Base-by-base conservation (phyloP, 805 yeast genomes). In the Scheffersomyces amazonensis region DNA sequence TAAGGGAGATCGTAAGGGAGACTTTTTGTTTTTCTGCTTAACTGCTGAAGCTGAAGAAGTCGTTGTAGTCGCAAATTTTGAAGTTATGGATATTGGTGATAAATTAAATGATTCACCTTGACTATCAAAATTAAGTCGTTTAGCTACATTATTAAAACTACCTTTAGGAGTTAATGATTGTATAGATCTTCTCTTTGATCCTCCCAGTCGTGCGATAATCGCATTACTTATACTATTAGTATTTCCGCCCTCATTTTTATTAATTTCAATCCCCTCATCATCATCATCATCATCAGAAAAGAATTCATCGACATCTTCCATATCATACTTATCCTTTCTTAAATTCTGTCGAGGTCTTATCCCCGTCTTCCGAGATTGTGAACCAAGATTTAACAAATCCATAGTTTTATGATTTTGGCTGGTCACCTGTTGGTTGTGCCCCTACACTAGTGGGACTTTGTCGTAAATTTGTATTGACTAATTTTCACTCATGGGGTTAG, bases 281-380 rank as follows among this genome's bases (percentile, higher is more conserved):
- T 40, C 37, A 12, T 56, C 57, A 18, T 59, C 66, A 15, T 75
- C 80, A 36, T 79, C 84, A 32, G 68, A 70, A 37, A 82, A 83
- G 55, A 82, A 83, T 39, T 81, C 88, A 46, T 80, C 81, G 12
- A 83, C 53, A 48, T 80, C 83, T 49, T 83, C 90, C 76, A 83
- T 74, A 19, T 82, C 77, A 48, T 78, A 73, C 34, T 71, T 69
- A 54, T 82, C 85, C 47, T 74, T 71, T 31, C 64, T 63, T 22
- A 82, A 60, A 41, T 69, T 65, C 17, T 60, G 60, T 32, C 64
- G 71, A 7, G 76, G 76, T 36, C 60, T 60, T 13, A 80, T 58
- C 5, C 88, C 88, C 0, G 87, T 81, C 52, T 78, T 81, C n/a
- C 90, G 69, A 29, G 88, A 77, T 50, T 67, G 70, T 24, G 69